Evolutionary conservation across 768 basidiomycete species (phyloP).

Genomic region (Agaricus subrufescens): DNA sequence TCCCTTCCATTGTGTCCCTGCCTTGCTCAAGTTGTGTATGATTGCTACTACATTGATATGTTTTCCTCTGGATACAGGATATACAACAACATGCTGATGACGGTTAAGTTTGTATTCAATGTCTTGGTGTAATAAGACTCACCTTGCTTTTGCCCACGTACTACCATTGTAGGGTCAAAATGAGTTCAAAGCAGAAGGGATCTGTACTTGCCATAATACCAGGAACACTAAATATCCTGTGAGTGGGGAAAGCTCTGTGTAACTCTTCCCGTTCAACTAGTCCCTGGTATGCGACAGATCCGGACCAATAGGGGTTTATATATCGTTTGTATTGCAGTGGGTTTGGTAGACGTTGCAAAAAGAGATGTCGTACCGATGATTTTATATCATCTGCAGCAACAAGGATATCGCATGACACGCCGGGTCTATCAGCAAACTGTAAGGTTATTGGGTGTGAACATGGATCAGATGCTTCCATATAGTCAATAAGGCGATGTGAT

Average conservation of each 20-base stretch:
- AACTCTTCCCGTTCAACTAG: constrained; percentile 25
- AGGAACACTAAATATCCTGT: constrained; percentile 15
- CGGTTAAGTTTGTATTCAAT: background rate
- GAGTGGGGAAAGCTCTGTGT: constrained; percentile 15
- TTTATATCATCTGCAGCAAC: constrained; percentile 23
- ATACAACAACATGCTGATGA: constrained; percentile 40
- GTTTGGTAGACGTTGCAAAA: constrained; percentile 4
- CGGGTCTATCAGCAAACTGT: constrained; percentile 21
- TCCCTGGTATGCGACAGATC: constrained; percentile 28
- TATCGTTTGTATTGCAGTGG: constrained; percentile 9
- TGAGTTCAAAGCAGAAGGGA: background rate
- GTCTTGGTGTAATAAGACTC: background rate
- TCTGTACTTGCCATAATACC: constrained; percentile 9
- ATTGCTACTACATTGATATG: constrained; percentile 46
- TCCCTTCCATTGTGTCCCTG: constrained; percentile 13
- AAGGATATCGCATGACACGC: constrained; percentile 27
- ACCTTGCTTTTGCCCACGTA: constrained; percentile 20
- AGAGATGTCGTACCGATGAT: constrained; percentile 16
- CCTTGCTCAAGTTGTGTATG: constrained; percentile 13
- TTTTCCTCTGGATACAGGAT: constrained; percentile 42
- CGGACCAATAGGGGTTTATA: constrained; percentile 30
- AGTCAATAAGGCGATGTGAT: constrained; percentile 47
- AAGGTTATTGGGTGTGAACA: constrained; percentile 16
- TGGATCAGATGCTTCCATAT: constrained; percentile 23
- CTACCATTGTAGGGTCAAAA: constrained; percentile 2